Evolutionary conservation across 495 filamentous ascomycete species (phyloP).

Genomic region (Xylaria palmicola): DNA sequence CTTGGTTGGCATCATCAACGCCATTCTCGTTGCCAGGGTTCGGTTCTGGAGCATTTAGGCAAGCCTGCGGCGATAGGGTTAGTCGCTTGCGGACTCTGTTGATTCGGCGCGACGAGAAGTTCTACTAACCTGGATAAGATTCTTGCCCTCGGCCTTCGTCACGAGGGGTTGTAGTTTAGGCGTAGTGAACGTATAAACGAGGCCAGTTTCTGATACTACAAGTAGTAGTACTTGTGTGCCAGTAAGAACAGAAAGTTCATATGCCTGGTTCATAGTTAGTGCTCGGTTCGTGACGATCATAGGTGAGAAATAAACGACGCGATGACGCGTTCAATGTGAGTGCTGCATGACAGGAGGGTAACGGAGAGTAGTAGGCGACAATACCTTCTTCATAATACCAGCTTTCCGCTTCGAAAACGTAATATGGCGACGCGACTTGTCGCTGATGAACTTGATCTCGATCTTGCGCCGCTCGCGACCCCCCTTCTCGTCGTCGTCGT

Average conservation of each 20-base stretch:
- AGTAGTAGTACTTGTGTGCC: conserved; percentile 96
- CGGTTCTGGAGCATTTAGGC: conserved; percentile 96
- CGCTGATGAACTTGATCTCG: conserved; percentile 99
- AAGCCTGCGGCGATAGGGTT: conserved; percentile 62
- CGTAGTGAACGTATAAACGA: conserved; percentile 99
- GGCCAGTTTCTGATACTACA: conserved; percentile 96
- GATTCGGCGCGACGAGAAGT: conserved; percentile 5
- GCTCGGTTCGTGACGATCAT: conserved; percentile 17
- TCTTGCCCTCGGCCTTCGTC: conserved; percentile 99
- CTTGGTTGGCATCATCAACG: conserved; percentile 67
- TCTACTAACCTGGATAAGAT: conserved; percentile 87
- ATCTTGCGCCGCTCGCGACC: conserved; percentile 99
- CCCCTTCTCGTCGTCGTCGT: conserved; percentile 97
- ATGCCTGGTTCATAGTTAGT: conserved; percentile 62
- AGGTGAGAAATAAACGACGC: conserved; percentile 10
- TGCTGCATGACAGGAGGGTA: conserved; percentile 4
- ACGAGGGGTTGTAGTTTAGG: conserved; percentile 98
- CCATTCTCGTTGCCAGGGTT: conserved; percentile 83
- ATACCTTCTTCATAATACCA: conserved; percentile 99
- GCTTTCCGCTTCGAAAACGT: conserved; percentile 99
- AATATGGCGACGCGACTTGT: conserved; percentile 99
- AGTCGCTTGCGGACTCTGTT: not conserved
- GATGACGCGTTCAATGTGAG: conserved; percentile 30
- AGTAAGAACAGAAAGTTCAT: conserved; percentile 95
- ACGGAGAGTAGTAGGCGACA: too few relatives aligned